These are phyloP conservation scores for Teunomyces panamensis DNA, from an alignment of 805 yeast species.

Conservation along the genomic window DNA sequence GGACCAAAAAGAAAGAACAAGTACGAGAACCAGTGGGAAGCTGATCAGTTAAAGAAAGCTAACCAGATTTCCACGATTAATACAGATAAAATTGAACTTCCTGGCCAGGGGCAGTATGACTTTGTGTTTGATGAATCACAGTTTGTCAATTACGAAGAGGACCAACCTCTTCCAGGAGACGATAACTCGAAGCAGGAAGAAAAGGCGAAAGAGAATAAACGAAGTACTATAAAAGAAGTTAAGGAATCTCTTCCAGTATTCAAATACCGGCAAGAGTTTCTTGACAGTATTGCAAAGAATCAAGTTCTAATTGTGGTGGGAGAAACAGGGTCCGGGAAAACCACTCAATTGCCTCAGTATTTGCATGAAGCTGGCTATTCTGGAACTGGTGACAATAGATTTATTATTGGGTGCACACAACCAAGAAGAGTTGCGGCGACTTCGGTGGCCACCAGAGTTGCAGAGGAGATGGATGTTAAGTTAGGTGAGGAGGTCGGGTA, in stretches of 20 bases:
- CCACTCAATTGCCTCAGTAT: conserved; percentile 90
- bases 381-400: conserved; percentile 29
- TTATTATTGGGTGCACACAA: conserved; percentile 80
- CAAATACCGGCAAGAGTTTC: conserved; percentile 54
- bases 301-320: conserved; percentile 78
- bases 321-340: conserved; percentile 92
- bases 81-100: conserved; percentile 40
- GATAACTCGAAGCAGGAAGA: conserved; percentile 26
- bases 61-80: conserved; percentile 22
- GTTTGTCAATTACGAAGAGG: conserved; percentile 52
- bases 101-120: conserved; percentile 54
- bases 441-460: conserved; percentile 86
- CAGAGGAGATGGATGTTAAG: conserved; percentile 79
- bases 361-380: conserved; percentile 80
- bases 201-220: conserved; percentile 11
- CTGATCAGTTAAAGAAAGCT: conserved; percentile 46
- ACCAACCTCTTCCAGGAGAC: conserved; percentile 26
- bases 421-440: conserved; percentile 96
- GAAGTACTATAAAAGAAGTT: conserved; percentile 32
- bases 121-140: conserved; percentile 73
- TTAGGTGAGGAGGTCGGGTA: conserved; percentile 91
- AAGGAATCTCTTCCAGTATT: conserved; percentile 76
- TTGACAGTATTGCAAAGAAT: conserved; percentile 56
- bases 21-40: conserved; percentile 49
- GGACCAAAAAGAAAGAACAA: conserved; percentile 14